Evolutionary conservation across 495 filamentous ascomycete genomes (phyloP).

Genomic region (Podospora anserina): DNA sequence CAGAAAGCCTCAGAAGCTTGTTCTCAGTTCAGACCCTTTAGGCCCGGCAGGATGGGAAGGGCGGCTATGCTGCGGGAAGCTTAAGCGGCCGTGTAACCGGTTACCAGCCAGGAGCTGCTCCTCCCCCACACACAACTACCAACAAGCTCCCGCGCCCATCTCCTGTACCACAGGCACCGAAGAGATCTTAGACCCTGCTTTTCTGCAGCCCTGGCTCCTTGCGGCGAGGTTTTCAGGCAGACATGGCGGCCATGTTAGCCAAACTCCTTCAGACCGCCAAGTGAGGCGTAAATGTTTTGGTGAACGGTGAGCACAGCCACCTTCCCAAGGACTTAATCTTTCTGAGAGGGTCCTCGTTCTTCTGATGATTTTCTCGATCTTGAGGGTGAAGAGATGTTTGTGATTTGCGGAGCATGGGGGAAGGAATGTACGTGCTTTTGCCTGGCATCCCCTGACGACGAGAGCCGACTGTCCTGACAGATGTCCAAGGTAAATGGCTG

Average conservation of each 20-base stretch:
- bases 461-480: neutral
- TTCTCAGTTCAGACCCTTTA: neutral
- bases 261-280: neutral
- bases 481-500: neutral
- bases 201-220: neutral
- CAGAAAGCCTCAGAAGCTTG: slow-evolving; percentile 1
- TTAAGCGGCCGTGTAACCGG: neutral
- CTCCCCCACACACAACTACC: neutral
- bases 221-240: neutral
- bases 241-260: neutral
- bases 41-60: neutral
- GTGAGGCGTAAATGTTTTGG: neutral
- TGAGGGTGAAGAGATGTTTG: neutral
- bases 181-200: neutral
- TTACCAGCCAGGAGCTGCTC: neutral
- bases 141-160: neutral
- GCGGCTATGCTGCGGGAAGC: neutral
- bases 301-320: neutral
- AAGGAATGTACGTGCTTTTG: neutral
- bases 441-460: neutral
- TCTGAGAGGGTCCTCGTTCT: neutral
- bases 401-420: neutral
- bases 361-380: neutral
- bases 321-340: neutral
- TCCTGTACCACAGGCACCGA: neutral